Conservation (phyloP, 1,284 basidiomycete genomes). For the Fomitopsis palustris region DNA sequence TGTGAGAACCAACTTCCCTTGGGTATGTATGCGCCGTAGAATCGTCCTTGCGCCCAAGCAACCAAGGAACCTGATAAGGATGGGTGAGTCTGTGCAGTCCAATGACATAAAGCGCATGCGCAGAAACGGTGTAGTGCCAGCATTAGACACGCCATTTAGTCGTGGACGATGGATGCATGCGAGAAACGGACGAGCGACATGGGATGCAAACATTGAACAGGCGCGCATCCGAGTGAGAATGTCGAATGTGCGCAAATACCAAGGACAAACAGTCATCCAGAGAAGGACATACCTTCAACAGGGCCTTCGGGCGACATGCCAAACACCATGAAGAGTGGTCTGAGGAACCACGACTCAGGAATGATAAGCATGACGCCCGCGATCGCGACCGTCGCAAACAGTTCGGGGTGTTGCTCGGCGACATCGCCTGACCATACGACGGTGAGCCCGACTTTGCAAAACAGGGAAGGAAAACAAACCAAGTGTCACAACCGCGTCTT, state of each 20-base stretch:
- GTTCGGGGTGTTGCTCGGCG: conserved; percentile 23
- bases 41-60: conserved; percentile 24
- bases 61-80: conserved; percentile 19
- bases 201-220: no score
- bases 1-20: conserved; percentile 25
- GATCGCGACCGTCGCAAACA: conserved; percentile 15
- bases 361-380: conserved; percentile 11
- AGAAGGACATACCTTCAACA: conserved; percentile 19
- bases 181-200: no score
- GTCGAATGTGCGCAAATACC: no score
- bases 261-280: background rate
- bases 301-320: conserved; percentile 25
- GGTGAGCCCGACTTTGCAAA: background rate
- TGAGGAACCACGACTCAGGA: conserved; percentile 20
- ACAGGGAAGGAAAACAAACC: background rate
- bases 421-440: conserved; percentile 20
- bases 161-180: no score
- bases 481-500: background rate
- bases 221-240: no score
- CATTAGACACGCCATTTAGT: no score
- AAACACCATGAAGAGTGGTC: conserved; percentile 18
- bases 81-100: background rate
- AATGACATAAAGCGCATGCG: background rate
- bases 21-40: conserved; percentile 21
- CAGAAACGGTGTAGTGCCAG: background rate